Base-by-base conservation (phyloP, 495 filamentous ascomycete genomes). In the Pyrenula massariospora region DNA sequence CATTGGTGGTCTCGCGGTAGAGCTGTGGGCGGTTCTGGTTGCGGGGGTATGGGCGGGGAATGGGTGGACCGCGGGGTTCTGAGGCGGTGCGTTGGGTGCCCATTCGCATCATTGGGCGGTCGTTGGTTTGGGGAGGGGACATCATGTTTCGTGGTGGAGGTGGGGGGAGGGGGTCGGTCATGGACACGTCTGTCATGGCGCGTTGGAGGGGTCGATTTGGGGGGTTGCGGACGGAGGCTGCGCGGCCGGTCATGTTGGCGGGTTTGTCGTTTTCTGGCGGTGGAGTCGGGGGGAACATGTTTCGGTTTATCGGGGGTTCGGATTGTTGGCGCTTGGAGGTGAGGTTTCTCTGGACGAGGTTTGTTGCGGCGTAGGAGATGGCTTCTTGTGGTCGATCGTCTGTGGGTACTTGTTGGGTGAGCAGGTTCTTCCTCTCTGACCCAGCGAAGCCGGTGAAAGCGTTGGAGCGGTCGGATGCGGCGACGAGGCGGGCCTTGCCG, bases 281-380 rank as follows among this genome's bases (percentile, higher is more conserved):
- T 52, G 93, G 93, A 15, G 93, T 98, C 31, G 93, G 93, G 3
- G 93, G 93, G 76, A 98, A 96, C 52, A 91, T 79, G 68, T 90
- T 92, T 58, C 92, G 86, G 59, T 82, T 81, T 22, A 92, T 72
- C 5, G 91, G 90, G 19, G 92, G 90, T 60, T 91, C 91, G 22
- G 85, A 88, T 62, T 93, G 89, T 65, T 95, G 89, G 57, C 90
- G 79, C 53, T 82, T 70, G 65, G 86, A 89, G 59, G 74, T 77
- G 49, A 96, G 75, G 24, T 85, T 87, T 22, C 88, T 85, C 66
- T 89, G 91, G 56, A 97, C 91, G 24, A 96, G 81, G 63, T 97
- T 91, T 25, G 86, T 85, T 11, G 91, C 90, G 36, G 88, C 93
- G 63, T 85, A 97, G 1, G 92, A 95, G 42, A 96, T 81, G 60